Percentiles rank a stretch among this genome's conserved stretches.
These are phyloP conservation scores for Salvia splendens DNA, from an alignment of 257 asterid species.

Conservation along the genomic window DNA sequence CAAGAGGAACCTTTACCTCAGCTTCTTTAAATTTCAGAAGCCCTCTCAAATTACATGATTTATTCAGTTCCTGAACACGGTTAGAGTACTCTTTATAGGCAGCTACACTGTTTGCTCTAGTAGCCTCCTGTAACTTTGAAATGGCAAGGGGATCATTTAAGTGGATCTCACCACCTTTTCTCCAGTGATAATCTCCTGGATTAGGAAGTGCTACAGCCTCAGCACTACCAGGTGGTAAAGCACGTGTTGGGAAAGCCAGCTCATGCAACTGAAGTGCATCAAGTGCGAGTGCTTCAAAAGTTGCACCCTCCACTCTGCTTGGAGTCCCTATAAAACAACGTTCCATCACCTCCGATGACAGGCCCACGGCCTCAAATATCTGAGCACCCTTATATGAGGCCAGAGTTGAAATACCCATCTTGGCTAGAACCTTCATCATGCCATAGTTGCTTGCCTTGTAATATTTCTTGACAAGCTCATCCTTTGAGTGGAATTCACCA, in stretches of 20 bases:
- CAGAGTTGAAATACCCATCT: slow-evolving; percentile 98
- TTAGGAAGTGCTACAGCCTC: slow-evolving; percentile 97
- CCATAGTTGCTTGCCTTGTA: slow-evolving; percentile 90
- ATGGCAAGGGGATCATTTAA: slow-evolving; percentile 96
- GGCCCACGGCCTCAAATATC: slow-evolving; percentile 99
- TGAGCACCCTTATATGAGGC: slow-evolving; percentile 99
- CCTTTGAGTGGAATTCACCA: slow-evolving; percentile 85
- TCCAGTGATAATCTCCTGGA: slow-evolving; percentile 99
- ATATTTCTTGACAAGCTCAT: slow-evolving; percentile 80
- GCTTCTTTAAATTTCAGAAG: slow-evolving; percentile 85
- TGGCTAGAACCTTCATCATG: slow-evolving; percentile 98
- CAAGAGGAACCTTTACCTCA: slow-evolving; percentile 65
- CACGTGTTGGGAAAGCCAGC: slow-evolving; percentile 88
- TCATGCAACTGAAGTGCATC: slow-evolving; percentile 89
- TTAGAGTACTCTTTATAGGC: slow-evolving; percentile 94
- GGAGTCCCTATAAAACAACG: slow-evolving; percentile 95
- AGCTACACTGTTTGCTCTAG: slow-evolving; percentile 81
- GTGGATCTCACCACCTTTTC: slow-evolving; percentile 96
- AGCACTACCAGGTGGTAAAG: slow-evolving; percentile 87
- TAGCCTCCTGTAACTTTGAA: slow-evolving; percentile 93
- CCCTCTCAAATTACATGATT: slow-evolving; percentile 92
- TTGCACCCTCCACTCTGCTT: slow-evolving; percentile 99
- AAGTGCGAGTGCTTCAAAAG: slow-evolving; percentile 85
- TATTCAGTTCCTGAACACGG: slow-evolving; percentile 78
- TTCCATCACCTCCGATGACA: slow-evolving; percentile 95